Percentiles rank a stretch among this genome's conserved stretches.
Evolutionary conservation across 2,329 filamentous ascomycete species (phyloP).

Genomic region (Calcarisporium arbuscula): DNA sequence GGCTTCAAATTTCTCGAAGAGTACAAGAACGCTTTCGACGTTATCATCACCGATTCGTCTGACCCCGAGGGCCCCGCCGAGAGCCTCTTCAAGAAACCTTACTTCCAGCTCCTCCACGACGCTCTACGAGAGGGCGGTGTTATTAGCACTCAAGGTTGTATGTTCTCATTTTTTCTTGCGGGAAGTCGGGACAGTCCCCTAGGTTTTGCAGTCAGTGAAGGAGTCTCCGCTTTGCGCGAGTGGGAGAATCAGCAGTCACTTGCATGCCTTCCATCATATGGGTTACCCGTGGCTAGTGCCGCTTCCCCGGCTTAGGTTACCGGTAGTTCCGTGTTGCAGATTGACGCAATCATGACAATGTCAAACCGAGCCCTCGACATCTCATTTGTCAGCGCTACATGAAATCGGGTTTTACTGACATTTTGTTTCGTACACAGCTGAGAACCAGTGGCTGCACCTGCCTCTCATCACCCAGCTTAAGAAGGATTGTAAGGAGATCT

Average conservation of each 20-base stretch:
- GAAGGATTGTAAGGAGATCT: conserved; percentile 94
- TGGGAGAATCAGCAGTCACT: too few relatives aligned
- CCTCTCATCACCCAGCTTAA: conserved; percentile 89
- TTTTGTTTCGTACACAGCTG: conserved; percentile 50
- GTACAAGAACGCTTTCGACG: conserved; percentile 95
- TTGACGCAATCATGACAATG: conserved; percentile 1
- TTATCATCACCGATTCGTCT: conserved; percentile 98
- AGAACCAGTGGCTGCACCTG: conserved; percentile 99
- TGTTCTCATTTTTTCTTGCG: conserved; percentile 61
- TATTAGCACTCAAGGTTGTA: conserved; percentile 99
- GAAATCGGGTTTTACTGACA: conserved; percentile 9
- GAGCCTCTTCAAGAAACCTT: conserved; percentile 95
- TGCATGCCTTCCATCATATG: conserved; percentile 18
- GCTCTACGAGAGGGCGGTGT: conserved; percentile 93
- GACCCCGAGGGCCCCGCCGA: conserved; percentile 96
- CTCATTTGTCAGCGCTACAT: conserved; percentile 17
- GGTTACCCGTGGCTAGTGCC: conserved; percentile 32
- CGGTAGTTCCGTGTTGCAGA: conserved; percentile 30
- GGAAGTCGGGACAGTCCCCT: conserved; percentile 32
- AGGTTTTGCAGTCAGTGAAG: too few relatives aligned
- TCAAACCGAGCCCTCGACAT: background rate
- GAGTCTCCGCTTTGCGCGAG: too few relatives aligned
- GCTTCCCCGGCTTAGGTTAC: conserved; percentile 29
- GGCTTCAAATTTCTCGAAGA: conserved; percentile 98
- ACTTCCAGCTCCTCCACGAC: conserved; percentile 89